Evolutionary conservation across 108 stramenopile genomes (phyloP), one percentile per base, ranked within the genome.

Genomic region (Pelagomonas calceolata): DNA sequence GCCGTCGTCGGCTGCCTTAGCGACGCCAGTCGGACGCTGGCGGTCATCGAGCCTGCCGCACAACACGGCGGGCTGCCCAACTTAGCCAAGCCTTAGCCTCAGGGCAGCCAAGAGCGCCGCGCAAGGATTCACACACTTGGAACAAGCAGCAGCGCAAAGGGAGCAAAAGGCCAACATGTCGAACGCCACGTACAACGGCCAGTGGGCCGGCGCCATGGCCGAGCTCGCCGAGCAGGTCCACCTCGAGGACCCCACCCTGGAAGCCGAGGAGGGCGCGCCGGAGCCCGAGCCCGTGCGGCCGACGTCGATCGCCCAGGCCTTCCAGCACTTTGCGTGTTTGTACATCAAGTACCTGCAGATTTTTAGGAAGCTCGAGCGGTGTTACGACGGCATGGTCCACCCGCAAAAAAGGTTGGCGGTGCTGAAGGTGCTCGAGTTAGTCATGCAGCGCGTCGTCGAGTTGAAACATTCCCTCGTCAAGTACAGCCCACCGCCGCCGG

Each of bases 351-450:
- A 86, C 72, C 73, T 85, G 32, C 82, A 90, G 64, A 81, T 92
- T 60, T 72, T 89, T 66, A 71, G 75, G 36, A 77, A 80, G 17
- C 75, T 92, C 73, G 82, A 89, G 44, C 73, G 68, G 45, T 89
- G 87, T 76, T 89, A 90, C 80, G 87, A 91, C 64, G 71, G 77
- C 44, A 85, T 88, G 69, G 76, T 88, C 29, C 92, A 92, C 65
- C 90, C 89, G 31, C 92, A 92, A 68, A 92, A 92, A 65, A 89
- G 92, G n/a, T 43, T 85, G 29, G 86, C 88, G 65, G 86, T 92
- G 16, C 87, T 85, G 73, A 68, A 72, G 69, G 79, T 88, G 32
- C 72, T 92, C 31, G 89, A 91, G 73, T 72, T 84, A 37, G 87
- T 91, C 32, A 90, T 91, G 32, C 75, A 75, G 30, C 81, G 90